phyloP scores from a whole-genome alignment of 495 filamentous ascomycete species.

The Jackrogersella minutella region DNA sequence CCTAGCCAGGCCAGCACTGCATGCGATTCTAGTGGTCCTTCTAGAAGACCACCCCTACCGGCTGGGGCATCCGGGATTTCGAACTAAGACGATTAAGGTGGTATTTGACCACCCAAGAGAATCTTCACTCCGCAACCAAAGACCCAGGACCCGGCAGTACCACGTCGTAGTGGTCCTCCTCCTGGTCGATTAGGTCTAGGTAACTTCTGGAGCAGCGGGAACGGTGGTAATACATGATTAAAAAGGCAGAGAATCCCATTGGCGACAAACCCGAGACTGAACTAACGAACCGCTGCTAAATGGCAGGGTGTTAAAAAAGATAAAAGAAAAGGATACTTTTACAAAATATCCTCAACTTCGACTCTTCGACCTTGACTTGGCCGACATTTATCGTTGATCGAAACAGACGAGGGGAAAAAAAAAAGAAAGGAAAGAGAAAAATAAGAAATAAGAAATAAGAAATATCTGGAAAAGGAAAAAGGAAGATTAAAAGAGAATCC shows the following conservation, averaged over 20 bases:
- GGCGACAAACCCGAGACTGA: conserved; percentile 27
- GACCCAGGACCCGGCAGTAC: conserved; percentile 35
- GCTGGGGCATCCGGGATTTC: conserved; percentile 34
- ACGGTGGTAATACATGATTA: conserved; percentile 35
- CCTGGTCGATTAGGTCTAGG: conserved; percentile 10
- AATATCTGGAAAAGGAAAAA: neutral
- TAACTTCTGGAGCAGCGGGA: conserved; percentile 19
- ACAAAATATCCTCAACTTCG: conserved; percentile 1
- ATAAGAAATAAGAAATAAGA: conserved; percentile 3
- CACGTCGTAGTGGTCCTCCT: conserved; percentile 33
- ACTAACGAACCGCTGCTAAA: conserved; percentile 13
- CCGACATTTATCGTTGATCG: neutral
- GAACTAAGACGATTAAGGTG: conserved; percentile 35
- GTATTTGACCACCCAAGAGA: conserved; percentile 29
- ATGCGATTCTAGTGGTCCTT: conserved; percentile 42
- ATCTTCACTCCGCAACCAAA: conserved; percentile 38
- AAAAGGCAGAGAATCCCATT: conserved; percentile 40
- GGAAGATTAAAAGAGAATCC: no score
- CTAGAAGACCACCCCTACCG: conserved; percentile 39
- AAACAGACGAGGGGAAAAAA: conserved; percentile 19
- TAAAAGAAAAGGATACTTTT: neutral
- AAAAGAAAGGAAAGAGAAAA: neutral
- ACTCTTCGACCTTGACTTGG: neutral
- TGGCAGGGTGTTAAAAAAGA: neutral
- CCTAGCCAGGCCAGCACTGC: conserved; percentile 28